Percentiles rank a stretch among this genome's conserved stretches.
phyloP scores from a whole-genome alignment of 2,329 filamentous ascomycete species.

The Ascochyta viciae-villosae region DNA sequence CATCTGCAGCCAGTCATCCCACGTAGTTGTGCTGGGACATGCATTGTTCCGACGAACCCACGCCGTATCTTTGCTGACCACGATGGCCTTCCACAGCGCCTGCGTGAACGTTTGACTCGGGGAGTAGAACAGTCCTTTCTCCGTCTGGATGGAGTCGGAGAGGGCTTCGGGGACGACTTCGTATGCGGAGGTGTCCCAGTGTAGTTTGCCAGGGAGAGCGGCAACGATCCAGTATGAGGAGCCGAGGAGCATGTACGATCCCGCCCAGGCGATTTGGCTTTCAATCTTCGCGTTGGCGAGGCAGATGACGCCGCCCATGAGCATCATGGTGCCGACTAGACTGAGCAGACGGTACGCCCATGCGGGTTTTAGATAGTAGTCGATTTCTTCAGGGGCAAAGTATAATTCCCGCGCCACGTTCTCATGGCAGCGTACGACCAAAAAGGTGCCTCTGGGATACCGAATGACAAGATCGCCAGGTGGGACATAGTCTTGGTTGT shows the following conservation, averaged over 20 bases:
- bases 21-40: constrained; percentile 52
- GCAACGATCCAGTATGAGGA: constrained; percentile 60
- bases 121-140: constrained; percentile 41
- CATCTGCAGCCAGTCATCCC: constrained; percentile 52
- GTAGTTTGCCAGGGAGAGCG: constrained; percentile 54
- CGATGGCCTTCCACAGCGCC: constrained; percentile 58
- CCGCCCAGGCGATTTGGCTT: constrained; percentile 58
- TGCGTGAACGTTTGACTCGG: constrained; percentile 52
- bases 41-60: constrained; percentile 54
- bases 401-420: constrained; percentile 59
- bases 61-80: constrained; percentile 52
- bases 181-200: constrained; percentile 59
- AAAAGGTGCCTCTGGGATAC: constrained; percentile 59
- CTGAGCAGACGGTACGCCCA: constrained; percentile 56
- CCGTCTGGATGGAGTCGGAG: constrained; percentile 41
- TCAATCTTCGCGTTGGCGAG: constrained; percentile 58
- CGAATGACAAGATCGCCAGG: constrained; percentile 58
- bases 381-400: constrained; percentile 59
- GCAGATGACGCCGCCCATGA: constrained; percentile 61
- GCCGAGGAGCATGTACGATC: constrained; percentile 58
- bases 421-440: constrained; percentile 59
- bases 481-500: constrained; percentile 32
- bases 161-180: constrained; percentile 48
- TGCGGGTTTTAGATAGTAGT: constrained; percentile 53
- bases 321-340: constrained; percentile 58